phyloP scores from a whole-genome alignment of 768 basidiomycete species.

The Plicaturopsis crispa region DNA sequence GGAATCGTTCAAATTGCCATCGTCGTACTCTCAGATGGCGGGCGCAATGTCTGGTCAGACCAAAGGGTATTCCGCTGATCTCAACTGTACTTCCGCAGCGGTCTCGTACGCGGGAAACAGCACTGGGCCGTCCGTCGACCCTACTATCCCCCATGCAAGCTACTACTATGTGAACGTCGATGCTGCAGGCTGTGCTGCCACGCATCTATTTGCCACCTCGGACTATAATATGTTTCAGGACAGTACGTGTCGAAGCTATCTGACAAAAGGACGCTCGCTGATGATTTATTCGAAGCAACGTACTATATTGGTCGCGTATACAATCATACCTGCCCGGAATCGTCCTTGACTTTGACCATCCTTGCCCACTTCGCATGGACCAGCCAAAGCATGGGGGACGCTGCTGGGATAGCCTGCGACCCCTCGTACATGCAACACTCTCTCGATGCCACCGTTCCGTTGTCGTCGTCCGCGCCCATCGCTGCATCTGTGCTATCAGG shows the following conservation, averaged over 20 bases:
- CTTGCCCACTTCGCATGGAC: not conserved
- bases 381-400: too few relatives aligned
- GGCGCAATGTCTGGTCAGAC: constrained; percentile 1
- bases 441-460: constrained; percentile 1
- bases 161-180: constrained; percentile 3
- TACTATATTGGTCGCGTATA: constrained; percentile 3
- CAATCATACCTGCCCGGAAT: constrained; percentile 9
- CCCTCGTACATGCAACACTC: constrained; percentile 3
- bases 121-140: not conserved
- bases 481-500: not conserved
- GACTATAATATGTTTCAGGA: not conserved
- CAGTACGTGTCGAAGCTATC: too few relatives aligned
- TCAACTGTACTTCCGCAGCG: constrained; percentile 1
- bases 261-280: too few relatives aligned
- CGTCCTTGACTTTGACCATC: not conserved
- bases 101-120: constrained; percentile 4
- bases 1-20: constrained; percentile 3
- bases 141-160: too few relatives aligned
- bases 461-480: not conserved
- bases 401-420: constrained; percentile 2
- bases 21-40: not conserved
- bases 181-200: constrained; percentile 2
- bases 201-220: constrained; percentile 1
- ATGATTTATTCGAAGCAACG: not conserved
- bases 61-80: constrained; percentile 3